phyloP scores from a whole-genome alignment of 2,329 filamentous ascomycete genomes.

The Neonectria neomacrospora region DNA sequence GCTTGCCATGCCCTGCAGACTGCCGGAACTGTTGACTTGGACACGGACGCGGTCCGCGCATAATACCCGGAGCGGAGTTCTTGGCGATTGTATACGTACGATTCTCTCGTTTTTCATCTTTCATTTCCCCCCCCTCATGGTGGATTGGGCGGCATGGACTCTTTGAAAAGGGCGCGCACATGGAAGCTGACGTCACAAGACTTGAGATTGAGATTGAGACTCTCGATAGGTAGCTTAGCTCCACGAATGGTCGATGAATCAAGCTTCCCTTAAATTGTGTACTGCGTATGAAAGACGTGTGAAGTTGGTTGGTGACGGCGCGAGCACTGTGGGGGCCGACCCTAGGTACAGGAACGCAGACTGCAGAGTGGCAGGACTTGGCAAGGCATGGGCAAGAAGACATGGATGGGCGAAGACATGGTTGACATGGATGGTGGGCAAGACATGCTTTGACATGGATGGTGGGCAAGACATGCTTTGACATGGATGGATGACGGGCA shows the following conservation, averaged over 20 bases:
- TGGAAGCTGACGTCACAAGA: conserved; percentile 11
- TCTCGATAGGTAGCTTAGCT: background rate
- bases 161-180: conserved; percentile 9
- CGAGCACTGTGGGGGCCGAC: conserved; percentile 18
- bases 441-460: background rate
- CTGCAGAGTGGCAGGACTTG: conserved; percentile 6
- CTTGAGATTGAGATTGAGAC: conserved; percentile 11
- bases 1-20: conserved; percentile 2
- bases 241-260: conserved; percentile 20
- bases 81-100: conserved; percentile 25
- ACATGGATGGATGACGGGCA: background rate
- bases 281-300: conserved; percentile 17
- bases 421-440: background rate
- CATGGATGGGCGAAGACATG: background rate
- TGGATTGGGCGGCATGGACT: conserved; percentile 16
- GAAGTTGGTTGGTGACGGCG: conserved; percentile 12
- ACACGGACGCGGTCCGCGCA: background rate
- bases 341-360: conserved; percentile 1
- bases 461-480: background rate
- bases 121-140: background rate
- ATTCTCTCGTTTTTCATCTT: conserved; percentile 5
- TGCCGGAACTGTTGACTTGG: conserved; percentile 4
- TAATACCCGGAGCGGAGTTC: conserved; percentile 20
- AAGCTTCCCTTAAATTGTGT: conserved; percentile 1
- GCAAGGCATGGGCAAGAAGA: conserved; percentile 4